Conservation (phyloP, 2,329 filamentous ascomycete species). For the Botryotinia calthae region DNA sequence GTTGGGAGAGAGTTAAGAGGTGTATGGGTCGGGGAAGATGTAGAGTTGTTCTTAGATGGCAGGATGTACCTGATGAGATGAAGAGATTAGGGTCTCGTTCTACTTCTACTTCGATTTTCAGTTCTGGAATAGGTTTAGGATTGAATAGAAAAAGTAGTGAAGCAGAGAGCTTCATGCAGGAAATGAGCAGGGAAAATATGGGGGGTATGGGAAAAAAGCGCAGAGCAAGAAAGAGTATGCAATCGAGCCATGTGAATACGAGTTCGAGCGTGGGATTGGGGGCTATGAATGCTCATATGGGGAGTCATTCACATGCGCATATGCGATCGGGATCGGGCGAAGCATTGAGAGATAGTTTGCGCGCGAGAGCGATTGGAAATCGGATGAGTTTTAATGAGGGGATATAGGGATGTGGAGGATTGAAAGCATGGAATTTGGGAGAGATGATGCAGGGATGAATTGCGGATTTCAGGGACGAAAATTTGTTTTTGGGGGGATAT, state of each 20-base stretch:
- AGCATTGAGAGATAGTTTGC: background rate
- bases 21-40: slow-evolving; percentile 32
- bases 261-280: background rate
- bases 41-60: slow-evolving; percentile 30
- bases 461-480: background rate
- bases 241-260: background rate
- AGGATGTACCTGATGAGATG: slow-evolving; percentile 3
- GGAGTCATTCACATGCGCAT: background rate
- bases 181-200: background rate
- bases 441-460: background rate
- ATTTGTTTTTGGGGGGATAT: too few relatives aligned
- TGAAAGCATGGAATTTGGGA: too few relatives aligned
- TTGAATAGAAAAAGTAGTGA: background rate
- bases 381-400: background rate
- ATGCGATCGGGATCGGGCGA: background rate
- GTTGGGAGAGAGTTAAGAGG: slow-evolving; percentile 27
- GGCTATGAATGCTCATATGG: background rate
- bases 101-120: background rate
- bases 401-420: too few relatives aligned
- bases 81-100: background rate
- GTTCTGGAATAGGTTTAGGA: background rate
- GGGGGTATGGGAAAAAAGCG: background rate
- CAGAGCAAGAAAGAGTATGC: background rate
- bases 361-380: background rate
- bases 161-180: background rate